Evolutionary conservation across 257 asterid genomes (phyloP).

Genomic region (Ilex aquifolium): DNA sequence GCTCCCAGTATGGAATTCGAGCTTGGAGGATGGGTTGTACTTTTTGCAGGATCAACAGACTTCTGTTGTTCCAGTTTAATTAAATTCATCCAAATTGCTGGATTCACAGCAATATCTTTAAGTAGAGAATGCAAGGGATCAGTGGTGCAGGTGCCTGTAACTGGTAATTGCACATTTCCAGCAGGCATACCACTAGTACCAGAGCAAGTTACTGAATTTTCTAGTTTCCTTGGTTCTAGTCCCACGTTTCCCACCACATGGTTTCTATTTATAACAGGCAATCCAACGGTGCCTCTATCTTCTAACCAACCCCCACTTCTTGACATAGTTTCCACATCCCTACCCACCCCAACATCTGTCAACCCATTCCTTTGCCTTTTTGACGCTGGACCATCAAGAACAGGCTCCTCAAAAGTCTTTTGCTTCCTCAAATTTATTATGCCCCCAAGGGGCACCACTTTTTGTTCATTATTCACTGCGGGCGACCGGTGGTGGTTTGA

Average conservation of each 20-base stretch:
- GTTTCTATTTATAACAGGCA: constrained; percentile 20
- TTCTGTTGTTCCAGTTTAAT: constrained; percentile 58
- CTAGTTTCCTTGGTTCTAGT: constrained; percentile 25
- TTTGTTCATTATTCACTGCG: constrained; percentile 34
- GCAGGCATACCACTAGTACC: constrained; percentile 17
- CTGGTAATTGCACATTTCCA: constrained; percentile 26
- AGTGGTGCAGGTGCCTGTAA: constrained; percentile 31
- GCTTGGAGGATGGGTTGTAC: constrained; percentile 27
- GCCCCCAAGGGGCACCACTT: constrained; percentile 34
- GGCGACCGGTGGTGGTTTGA: constrained; percentile 20
- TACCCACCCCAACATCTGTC: constrained; percentile 12
- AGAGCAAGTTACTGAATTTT: constrained; percentile 17
- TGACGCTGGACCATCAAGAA: constrained; percentile 47
- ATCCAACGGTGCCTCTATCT: constrained; percentile 35
- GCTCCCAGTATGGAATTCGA: constrained; percentile 47
- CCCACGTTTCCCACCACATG: constrained; percentile 10
- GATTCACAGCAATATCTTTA: constrained; percentile 69
- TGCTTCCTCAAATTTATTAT: constrained; percentile 48
- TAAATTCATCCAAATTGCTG: constrained; percentile 68
- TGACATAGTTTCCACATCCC: constrained; percentile 18
- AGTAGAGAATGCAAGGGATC: constrained; percentile 55
- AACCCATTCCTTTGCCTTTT: constrained; percentile 65
- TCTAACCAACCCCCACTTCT: constrained; percentile 50
- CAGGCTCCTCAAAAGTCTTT: constrained; percentile 44
- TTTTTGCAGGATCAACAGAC: constrained; percentile 42